Evolutionary conservation across 2,329 filamentous ascomycete genomes (phyloP), one percentile per base, ranked within the genome.

Genomic region (Colletotrichum theobromicola): DNA sequence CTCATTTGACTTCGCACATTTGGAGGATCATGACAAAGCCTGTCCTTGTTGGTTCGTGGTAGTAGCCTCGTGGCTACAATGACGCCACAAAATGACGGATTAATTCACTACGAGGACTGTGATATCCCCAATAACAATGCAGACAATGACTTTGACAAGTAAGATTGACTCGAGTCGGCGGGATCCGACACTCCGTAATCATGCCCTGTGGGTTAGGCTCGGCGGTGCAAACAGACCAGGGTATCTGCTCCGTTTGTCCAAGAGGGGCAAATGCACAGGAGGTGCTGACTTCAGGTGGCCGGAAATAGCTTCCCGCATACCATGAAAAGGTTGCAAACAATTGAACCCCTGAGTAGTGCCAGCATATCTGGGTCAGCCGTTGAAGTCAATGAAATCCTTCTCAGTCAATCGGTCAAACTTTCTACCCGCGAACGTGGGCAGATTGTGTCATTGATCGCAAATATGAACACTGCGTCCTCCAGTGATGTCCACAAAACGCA

Each of bases 361-460:
- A 46, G 42, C 10, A 50, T 21, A 21, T 50, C 10, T 4, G 12
- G 24, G n/a, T 12, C n/a, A n/a, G n/a, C n/a, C n/a, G 42, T 50
- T 13, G n/a, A 50, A n/a, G 10, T 10, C 42, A 13, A n/a, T 7
- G n/a, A 50, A 21, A n/a, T 21, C 24, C 7, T 50, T 12, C 42
- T 4, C n/a, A 6, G n/a, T 50, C n/a, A 21, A 50, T 50, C 42
- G 0, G n/a, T 7, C 1, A 10, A 50, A n/a, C 7, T 1, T 6
- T 50, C 12, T n/a, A 21, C 10, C 7, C 4, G n/a, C 5, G 42
- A 50, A 50, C 10, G 24, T 12, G 10, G 1, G 42, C n/a, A 50
- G n/a, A 50, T 50, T 50, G 10, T 21, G 42, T 21, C 10, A 50
- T n/a, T 3, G 24, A 50, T 50, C n/a, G 42, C 42, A 13, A 50